Conservation (phyloP, 2,329 filamentous ascomycete genomes). For the Arthrobotrys entomopaga region DNA sequence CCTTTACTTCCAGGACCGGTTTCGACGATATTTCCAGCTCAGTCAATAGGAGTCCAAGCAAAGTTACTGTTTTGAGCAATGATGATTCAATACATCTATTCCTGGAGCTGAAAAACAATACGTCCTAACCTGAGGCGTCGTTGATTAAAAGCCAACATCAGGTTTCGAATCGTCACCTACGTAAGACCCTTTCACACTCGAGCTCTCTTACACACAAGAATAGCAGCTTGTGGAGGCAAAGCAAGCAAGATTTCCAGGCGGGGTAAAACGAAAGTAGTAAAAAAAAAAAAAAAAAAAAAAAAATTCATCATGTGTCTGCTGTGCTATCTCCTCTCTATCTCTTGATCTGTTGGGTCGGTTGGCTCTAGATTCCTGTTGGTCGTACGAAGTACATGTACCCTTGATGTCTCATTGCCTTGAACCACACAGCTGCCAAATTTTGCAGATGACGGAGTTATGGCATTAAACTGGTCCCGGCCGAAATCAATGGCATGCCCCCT, state of each 20-base stretch:
- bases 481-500: neutral
- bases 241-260: conserved; percentile 40
- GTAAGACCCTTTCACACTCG: conserved; percentile 33
- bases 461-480: neutral
- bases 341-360: conserved; percentile 28
- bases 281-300: no score
- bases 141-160: conserved; percentile 10
- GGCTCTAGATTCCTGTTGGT: conserved; percentile 25
- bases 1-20: conserved; percentile 29
- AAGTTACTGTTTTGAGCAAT: conserved; percentile 12
- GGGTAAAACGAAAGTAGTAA: conserved; percentile 40
- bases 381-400: neutral
- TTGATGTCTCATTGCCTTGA: conserved; percentile 33
- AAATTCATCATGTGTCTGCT: conserved; percentile 23
- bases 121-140: conserved; percentile 25
- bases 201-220: conserved; percentile 19
- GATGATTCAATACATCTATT: conserved; percentile 51
- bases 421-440: conserved; percentile 35
- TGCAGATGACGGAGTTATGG: conserved; percentile 33
- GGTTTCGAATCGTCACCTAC: conserved; percentile 33
- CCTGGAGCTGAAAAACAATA: conserved; percentile 24
- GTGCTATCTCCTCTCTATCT: conserved; percentile 10
- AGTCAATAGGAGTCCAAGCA: conserved; percentile 11
- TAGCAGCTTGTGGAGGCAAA: conserved; percentile 38
- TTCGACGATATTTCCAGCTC: conserved; percentile 29